phyloP scores from a whole-genome alignment of 176 grass and related monocot genomes.

The Microstegium vimineum region DNA sequence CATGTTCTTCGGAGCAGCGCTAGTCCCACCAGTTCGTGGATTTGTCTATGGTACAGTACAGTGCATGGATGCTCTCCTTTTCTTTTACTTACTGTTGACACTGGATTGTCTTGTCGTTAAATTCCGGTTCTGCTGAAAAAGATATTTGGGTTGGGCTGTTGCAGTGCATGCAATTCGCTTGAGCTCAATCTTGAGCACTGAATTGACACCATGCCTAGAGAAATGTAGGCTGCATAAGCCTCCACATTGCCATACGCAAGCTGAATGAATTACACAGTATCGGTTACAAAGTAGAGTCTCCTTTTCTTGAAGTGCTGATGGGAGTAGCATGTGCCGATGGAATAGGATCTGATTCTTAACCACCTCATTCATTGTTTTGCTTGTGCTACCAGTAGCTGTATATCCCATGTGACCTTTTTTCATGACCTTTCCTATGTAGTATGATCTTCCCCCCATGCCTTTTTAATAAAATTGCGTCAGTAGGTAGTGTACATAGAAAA shows the following conservation, averaged over 20 bases:
- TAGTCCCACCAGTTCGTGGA: neutral
- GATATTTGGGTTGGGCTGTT: slow-evolving; percentile 27
- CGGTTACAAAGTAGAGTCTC: neutral
- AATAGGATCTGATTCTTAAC: neutral
- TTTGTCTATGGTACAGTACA: too few relatives aligned
- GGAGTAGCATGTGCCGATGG: neutral
- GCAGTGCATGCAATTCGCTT: neutral
- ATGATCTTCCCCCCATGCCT: neutral
- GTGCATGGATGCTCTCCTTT: neutral
- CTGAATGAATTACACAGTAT: neutral
- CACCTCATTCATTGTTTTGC: neutral
- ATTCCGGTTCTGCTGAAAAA: slow-evolving; percentile 2
- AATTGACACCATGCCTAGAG: neutral
- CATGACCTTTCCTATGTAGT: neutral
- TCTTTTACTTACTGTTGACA: too few relatives aligned
- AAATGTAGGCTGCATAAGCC: neutral
- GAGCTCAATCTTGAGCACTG: neutral
- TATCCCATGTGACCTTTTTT: neutral
- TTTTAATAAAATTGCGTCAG: neutral
- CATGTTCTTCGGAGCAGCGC: slow-evolving; percentile 41
- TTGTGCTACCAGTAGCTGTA: neutral
- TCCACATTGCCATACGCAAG: neutral
- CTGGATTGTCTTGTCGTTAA: neutral
- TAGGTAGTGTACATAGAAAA: neutral
- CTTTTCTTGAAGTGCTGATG: neutral